Base-by-base conservation (phyloP, 768 basidiomycete genomes). In the Mycena olivaceomarginata region DNA sequence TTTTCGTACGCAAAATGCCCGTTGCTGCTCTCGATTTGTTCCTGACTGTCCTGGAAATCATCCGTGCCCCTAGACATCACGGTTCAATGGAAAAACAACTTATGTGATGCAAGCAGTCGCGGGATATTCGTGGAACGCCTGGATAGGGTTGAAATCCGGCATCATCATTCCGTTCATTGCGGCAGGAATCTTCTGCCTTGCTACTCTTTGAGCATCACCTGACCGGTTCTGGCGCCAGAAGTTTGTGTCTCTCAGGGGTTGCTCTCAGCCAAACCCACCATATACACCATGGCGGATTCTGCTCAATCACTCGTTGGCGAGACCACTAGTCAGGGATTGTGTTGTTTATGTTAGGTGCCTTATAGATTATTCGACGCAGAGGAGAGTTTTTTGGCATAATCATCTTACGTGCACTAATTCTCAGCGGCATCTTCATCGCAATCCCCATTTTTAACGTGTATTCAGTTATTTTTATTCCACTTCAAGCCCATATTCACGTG, bases 231-330 rank as follows among this genome's bases (percentile, higher is more conserved):
- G 51, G 18, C 20, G 18, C n/a, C 16, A 53, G 22, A 12, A 16
- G 41, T n/a, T 64, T 15, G 39, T 13, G 7, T 64, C 41, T 22
- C 39, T 64, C 31, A 39, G 62, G 7, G 37, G 62, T 9, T 64
- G 62, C 40, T 20, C 39, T 6, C 8, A 5, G 5, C 15, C 37
- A 13, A 41, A 41, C 13, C 62, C 62, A 40, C 10, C 39, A 39
- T 64, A 64, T 41, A 64, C 62, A 5, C 39, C 39, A 41, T 64
- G 62, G 62, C 13, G 62, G 11, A 64, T 64, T 11, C 62, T 64
- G 41, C 22, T 64, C 0, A 64, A 41, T 41, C 62, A 39, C 39
- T 64, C 62, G 39, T 20, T 64, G 37, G 62, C 12, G 22, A 39
- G 62, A 20, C 62, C 62, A 20, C 39, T 64, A 2, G 62, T 64